Base-by-base conservation (phyloP, 1,284 basidiomycete genomes). In the Wallemia ichthyophaga region DNA sequence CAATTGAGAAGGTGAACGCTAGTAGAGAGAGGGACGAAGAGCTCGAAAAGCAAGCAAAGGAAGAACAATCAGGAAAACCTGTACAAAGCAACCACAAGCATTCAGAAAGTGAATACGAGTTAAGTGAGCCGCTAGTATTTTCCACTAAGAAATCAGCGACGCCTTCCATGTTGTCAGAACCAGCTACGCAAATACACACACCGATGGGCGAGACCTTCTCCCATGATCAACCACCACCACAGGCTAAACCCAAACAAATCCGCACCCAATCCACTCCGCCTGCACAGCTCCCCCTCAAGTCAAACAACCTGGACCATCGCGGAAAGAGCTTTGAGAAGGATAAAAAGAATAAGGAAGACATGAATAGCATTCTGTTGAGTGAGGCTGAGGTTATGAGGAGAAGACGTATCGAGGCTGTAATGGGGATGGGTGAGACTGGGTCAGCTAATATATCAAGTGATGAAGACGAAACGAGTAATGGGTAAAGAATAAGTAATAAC, bases 331-430 rank as follows among this genome's bases (percentile, higher is more conserved):
- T 26, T 26, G 56, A 33, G 25, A 17, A 15, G 1, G 59, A 32
- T 17, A 37, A 54, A 3, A 59, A 59, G 21, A 37, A 48, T 13
- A 33, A 37, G n/a, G 64, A 62, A 71, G 75, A 69, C 74, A 74
- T 48, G 75, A 79, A 60, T 3, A 55, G n/a, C 13, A 64, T 64
- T 25, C 77, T 79, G 65, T 78, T 80, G 55, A 82, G 76, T 23
- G 83, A 87, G 70, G 78, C 74, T 13, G 85, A 87, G 71, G 68
- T 88, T 66, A 80, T 87, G 77, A 71, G 82, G 66, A 71, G 85
- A 60, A 73, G 85, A 61, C 73, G 85, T 58, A 64, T 69, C 58
- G 72, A 73, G 62, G 71, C 71, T 21, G 71, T 73, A 19, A 68
- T 67, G 53, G 73, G 72, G 13, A 68, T 72, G 62, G 68, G 67